phyloP scores from a whole-genome alignment of 805 yeast species.

The Starmera dryadoides region DNA sequence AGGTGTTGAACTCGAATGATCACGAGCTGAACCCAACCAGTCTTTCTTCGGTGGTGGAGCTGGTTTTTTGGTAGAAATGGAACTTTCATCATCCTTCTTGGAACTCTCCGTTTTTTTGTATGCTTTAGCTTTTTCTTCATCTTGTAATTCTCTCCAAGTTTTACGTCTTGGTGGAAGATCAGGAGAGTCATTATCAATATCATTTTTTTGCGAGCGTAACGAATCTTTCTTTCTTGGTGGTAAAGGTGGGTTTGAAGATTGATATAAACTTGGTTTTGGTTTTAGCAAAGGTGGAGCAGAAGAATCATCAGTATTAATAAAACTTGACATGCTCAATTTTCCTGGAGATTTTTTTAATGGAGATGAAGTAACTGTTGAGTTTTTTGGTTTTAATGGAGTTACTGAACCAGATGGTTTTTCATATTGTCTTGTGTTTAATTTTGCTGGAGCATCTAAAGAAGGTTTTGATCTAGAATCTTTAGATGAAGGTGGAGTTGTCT shows the following conservation, averaged over 20 bases:
- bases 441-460: neutral
- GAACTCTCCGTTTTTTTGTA: neutral
- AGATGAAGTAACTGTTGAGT: neutral
- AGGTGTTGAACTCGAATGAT: slow-evolving; percentile 7
- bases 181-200: neutral
- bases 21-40: slow-evolving; percentile 4
- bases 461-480: neutral
- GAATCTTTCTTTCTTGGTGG: neutral
- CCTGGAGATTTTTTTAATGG: slow-evolving; percentile 15
- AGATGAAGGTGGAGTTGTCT: slow-evolving; percentile 4
- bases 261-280: neutral
- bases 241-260: neutral
- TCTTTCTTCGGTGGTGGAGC: no score
- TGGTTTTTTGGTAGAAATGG: no score
- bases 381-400: neutral
- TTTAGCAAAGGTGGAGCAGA: neutral
- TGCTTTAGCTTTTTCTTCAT: neutral
- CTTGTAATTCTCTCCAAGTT: neutral
- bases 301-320: neutral
- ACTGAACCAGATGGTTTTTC: neutral
- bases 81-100: no score
- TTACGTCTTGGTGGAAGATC: neutral
- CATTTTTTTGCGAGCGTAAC: no score
- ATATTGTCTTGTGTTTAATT: neutral
- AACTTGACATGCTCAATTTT: slow-evolving; percentile 7